Evolutionary conservation across 2,329 filamentous ascomycete genomes (phyloP).

Genomic region (Neophaeococcomyces aloes): DNA sequence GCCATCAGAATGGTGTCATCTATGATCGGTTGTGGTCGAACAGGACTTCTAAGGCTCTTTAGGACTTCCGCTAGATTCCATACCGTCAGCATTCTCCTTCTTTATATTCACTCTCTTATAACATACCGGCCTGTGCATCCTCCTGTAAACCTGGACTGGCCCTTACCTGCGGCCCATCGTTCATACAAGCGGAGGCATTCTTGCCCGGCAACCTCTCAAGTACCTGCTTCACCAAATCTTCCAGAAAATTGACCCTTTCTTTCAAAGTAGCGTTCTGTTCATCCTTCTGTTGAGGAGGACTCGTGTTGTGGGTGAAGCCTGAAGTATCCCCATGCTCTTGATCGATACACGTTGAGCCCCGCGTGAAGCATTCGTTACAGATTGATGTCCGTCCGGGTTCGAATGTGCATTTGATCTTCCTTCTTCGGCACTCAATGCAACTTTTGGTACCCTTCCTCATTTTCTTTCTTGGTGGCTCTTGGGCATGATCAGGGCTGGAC

Average conservation of each 20-base stretch:
- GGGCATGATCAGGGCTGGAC: conserved; percentile 16
- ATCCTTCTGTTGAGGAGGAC: conserved; percentile 19
- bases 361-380: conserved; percentile 33
- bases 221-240: conserved; percentile 29
- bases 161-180: not conserved
- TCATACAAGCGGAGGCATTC: conserved; percentile 3
- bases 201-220: conserved; percentile 25
- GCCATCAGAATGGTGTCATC: conserved; percentile 18
- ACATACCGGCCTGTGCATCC: conserved; percentile 19
- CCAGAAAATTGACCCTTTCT: conserved; percentile 30
- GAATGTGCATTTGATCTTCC: conserved; percentile 36
- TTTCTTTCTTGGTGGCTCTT: conserved; percentile 31
- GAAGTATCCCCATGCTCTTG: conserved; percentile 28
- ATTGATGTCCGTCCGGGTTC: conserved; percentile 24
- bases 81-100: not conserved
- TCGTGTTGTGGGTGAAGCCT: conserved; percentile 15
- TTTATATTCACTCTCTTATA: too few species aligned
- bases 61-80: conserved; percentile 18
- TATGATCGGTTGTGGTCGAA: conserved; percentile 7
- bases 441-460: conserved; percentile 37
- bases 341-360: conserved; percentile 31
- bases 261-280: conserved; percentile 26
- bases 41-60: conserved; percentile 20
- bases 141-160: conserved; percentile 13
- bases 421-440: conserved; percentile 33